Base-by-base conservation (phyloP, 495 filamentous ascomycete genomes). In the Bacidia gigantensis region DNA sequence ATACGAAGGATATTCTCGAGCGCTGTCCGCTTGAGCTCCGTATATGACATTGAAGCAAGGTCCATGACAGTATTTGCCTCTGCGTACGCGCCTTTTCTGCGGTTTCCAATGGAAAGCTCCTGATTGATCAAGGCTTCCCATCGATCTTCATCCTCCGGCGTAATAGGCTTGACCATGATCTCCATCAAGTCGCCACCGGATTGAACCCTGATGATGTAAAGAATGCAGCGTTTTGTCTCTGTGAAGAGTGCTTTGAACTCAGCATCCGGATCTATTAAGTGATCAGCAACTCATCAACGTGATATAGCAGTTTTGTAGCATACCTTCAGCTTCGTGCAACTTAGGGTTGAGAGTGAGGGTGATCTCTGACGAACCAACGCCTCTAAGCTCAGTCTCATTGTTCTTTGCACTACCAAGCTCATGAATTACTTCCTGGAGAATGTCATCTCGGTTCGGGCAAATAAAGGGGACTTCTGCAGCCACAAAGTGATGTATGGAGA, bases 141-240 rank as follows among this genome's bases (percentile, higher is more conserved):
- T 61, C 85, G 80, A 53, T 85, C 75, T 61, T 95, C 88, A 58
- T 99, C 92, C 65, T 97, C 92, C 38, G 72, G 72, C 0, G 75
- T 80, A 50, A 95, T 89, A 3, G 85, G 85, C 56, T 89, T 89
- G 55, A 95, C 84, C 63, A 99, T 83, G 53, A 99, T 93, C 51
- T 96, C 89, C 73, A 95, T 82, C 35, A 99, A 72, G 60, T 90
- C 94, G 38, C 79, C 65, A n/a, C 92, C 92, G 2, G 84, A 83
- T 65, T 99, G 92, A 17, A 99, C 84, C 42, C 92, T 82, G 60
- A 99, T 97, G 63, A 99, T 95, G 66, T 97, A 99, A 51, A 99
- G 74, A 51, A 99, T 83, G 65, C 92, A 95, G 53, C 92, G 78
- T 65, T 99, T 99, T 2, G 93, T 96, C 68, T 97, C 92, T 80